Evolutionary conservation across 164 flowering plant species (phyloP).

Genomic region (Sextonia rubra): DNA sequence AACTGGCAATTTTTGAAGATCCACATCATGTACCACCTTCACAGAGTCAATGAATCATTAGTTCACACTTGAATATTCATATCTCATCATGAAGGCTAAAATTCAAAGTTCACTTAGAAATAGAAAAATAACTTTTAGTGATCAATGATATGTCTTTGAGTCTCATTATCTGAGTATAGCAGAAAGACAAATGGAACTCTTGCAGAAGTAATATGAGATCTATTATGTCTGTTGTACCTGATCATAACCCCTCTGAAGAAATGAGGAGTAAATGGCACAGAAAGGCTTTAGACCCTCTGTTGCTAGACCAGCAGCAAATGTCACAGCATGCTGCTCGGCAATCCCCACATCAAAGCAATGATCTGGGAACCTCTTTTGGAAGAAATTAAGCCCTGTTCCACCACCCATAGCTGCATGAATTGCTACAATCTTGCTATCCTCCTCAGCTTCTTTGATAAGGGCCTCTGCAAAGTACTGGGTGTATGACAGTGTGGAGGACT

Average conservation of each 20-base stretch:
- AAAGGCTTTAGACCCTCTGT: constrained; percentile 94
- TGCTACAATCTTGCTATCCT: constrained; percentile 69
- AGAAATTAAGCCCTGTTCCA: constrained; percentile 88
- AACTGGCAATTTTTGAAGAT: constrained; percentile 89
- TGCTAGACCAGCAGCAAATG: constrained; percentile 98
- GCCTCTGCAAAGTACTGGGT: constrained; percentile 87
- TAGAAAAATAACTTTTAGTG: no score
- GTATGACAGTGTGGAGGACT: constrained; percentile 63
- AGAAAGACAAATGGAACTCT: not conserved
- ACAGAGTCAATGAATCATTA: constrained; percentile 1
- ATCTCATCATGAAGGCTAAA: no score
- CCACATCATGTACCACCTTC: constrained; percentile 92
- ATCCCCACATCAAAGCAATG: constrained; percentile 95
- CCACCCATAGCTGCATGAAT: constrained; percentile 99
- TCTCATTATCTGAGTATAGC: no score
- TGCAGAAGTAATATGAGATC: not conserved
- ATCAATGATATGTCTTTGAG: not conserved
- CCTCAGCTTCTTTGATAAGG: constrained; percentile 75
- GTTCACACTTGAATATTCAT: not conserved
- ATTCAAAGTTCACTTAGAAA: not conserved
- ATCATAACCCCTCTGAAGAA: constrained; percentile 89
- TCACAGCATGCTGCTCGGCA: constrained; percentile 97
- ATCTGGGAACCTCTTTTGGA: constrained; percentile 78
- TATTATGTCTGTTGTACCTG: constrained; percentile 40
- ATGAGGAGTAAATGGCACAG: constrained; percentile 90